phyloP scores from a whole-genome alignment of 2,329 filamentous ascomycete species.

The Biscogniauxia marginata region DNA sequence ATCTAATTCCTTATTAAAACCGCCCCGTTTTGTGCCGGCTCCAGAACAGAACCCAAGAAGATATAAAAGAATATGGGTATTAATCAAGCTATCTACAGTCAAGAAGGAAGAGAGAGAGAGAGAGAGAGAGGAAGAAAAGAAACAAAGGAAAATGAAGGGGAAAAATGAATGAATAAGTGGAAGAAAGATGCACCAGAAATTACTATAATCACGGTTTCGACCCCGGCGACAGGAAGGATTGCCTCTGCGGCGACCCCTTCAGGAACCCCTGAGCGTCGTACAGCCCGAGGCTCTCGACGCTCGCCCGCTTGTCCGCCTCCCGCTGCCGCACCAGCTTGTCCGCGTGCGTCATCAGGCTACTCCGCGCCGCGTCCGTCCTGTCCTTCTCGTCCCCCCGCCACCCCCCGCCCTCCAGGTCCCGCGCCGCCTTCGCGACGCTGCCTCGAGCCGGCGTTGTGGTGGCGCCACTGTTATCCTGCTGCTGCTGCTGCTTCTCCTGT shows the following conservation, averaged over 20 bases:
- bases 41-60: too few relatives aligned
- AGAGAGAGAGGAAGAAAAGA: not conserved
- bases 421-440: not conserved
- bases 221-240: not conserved
- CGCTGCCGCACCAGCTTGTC: slow-evolving; percentile 15
- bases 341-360: slow-evolving; percentile 13
- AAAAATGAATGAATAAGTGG: not conserved
- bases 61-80: too few relatives aligned
- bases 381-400: not conserved
- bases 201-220: not conserved
- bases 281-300: slow-evolving; percentile 20
- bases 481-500: not conserved
- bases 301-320: slow-evolving; percentile 8
- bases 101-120: not conserved
- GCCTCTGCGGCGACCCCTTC: slow-evolving; percentile 15
- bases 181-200: not conserved
- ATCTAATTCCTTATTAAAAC: too few relatives aligned
- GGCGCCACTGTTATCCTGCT: not conserved
- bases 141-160: not conserved
- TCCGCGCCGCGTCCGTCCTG: too few relatives aligned
- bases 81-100: too few relatives aligned
- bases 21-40: too few relatives aligned
- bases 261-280: slow-evolving; percentile 28
- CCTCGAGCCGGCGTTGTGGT: too few relatives aligned
- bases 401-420: not conserved